These are phyloP conservation scores for Dendrocalamus sinicus DNA, from an alignment of 176 grass and related monocot species.

Conservation along the genomic window DNA sequence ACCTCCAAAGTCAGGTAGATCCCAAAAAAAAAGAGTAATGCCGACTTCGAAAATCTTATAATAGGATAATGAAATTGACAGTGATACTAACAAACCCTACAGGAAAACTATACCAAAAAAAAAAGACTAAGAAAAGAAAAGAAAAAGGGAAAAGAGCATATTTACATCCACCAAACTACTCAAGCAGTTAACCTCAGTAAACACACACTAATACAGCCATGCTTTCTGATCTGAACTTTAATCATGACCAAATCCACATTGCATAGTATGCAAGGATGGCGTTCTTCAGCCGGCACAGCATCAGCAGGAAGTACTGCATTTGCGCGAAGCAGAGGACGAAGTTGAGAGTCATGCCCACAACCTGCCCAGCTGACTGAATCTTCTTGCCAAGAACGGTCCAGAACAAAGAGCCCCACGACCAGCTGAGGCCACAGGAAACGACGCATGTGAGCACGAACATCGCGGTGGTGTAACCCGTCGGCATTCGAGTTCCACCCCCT, in stretches of 20 bases:
- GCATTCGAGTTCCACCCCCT: constrained; percentile 42
- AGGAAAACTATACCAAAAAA: constrained; percentile 20
- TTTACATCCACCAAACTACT: constrained; percentile 38
- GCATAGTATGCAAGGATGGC: constrained; percentile 48
- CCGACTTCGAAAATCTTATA: neutral
- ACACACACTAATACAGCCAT: neutral
- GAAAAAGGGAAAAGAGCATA: neutral
- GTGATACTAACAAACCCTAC: neutral
- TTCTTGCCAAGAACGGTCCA: constrained; percentile 29
- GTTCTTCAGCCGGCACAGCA: constrained; percentile 58
- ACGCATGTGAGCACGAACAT: constrained; percentile 53
- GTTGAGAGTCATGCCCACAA: constrained; percentile 18
- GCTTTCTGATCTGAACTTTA: neutral
- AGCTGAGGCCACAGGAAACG: constrained; percentile 51
- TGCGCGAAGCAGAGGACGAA: constrained; percentile 47
- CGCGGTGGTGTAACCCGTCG: constrained; percentile 3
- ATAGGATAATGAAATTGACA: neutral
- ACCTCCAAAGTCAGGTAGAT: neutral
- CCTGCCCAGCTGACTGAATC: constrained; percentile 33
- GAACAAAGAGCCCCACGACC: constrained; percentile 62
- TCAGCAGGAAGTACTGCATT: constrained; percentile 58
- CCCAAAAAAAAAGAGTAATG: neutral
- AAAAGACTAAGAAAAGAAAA: neutral
- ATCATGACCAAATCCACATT: constrained; percentile 61
- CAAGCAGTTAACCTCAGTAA: neutral